These are phyloP conservation scores for Schwanniomyces polymorphus DNA, from an alignment of 805 yeast genomes.

Conservation along the genomic window DNA sequence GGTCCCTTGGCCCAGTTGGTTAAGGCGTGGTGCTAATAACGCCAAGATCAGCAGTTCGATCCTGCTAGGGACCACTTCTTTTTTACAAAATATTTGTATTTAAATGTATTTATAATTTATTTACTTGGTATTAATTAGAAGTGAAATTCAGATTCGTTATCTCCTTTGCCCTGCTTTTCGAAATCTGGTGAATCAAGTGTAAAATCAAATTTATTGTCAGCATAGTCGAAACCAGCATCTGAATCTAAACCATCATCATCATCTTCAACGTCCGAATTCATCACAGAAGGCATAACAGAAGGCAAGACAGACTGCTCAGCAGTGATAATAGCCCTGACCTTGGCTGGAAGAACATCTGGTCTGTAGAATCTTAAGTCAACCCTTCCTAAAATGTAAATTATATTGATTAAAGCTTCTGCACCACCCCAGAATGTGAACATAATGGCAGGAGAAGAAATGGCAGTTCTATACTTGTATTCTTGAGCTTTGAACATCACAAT, in stretches of 20 bases:
- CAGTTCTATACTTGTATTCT: constrained; percentile 1
- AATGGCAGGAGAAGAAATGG: constrained; percentile 48
- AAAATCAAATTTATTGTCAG: neutral
- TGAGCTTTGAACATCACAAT: constrained; percentile 42
- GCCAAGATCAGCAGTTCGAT: constrained; percentile 82
- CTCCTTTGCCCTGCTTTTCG: constrained; percentile 3
- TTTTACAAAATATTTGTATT: neutral
- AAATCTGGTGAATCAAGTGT: constrained; percentile 6
- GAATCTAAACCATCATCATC: constrained; percentile 10
- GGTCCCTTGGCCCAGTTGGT: constrained; percentile 58
- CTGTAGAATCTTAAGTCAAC: constrained; percentile 78
- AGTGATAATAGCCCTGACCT: constrained; percentile 39
- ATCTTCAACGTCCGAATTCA: constrained; percentile 23
- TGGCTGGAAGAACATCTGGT: constrained; percentile 56
- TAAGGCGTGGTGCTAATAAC: constrained; percentile 55
- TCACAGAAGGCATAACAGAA: constrained; percentile 1
- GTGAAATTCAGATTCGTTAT: constrained; percentile 15
- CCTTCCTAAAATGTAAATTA: constrained; percentile 60
- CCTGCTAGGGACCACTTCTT: constrained; percentile 73
- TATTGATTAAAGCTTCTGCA: constrained; percentile 57
- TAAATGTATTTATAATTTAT: neutral
- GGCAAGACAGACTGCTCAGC: constrained; percentile 36
- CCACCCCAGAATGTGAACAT: constrained; percentile 72
- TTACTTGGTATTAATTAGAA: constrained; percentile 5
- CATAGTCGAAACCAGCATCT: constrained; percentile 9